Evolutionary conservation across 306 rosid species (phyloP), one percentile per base, ranked within the genome.

Genomic region (Ormosia emarginata): DNA sequence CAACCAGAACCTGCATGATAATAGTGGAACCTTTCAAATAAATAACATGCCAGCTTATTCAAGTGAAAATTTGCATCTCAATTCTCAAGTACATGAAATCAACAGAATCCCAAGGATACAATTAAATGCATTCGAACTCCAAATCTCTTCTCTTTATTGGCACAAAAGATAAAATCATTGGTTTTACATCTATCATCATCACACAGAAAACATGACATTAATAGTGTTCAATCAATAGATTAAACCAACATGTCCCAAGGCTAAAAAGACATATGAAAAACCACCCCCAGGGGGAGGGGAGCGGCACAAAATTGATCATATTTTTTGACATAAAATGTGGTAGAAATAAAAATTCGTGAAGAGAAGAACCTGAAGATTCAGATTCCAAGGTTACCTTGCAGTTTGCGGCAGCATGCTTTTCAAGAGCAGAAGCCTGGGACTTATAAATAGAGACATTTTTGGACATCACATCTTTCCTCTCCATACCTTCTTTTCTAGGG

Each of bases 401-500:
- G 89, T 96, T 92, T 29, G 97, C 89, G 82, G 98, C 95, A 46
- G 97, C 98, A 63, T 96, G 92, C 86, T 94, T 83, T 75, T 96
- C 97, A 61, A 96, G 94, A 33, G 98, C 98, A 68, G 98, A 94
- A 82, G 99, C 99, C 81, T 96, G 99, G 29, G 98, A 90, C 91
- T 91, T 96, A 67, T 96, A 96, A 65, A 96, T 96, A 12, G 98
- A 90, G 47, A 96, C 98, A 67, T 96, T 96, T 85, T 93, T 94
- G 1, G 98, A 67, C 99, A 96, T 96, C 79, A 96, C 98, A 49
- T 96, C 98, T 79, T 96, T 96, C 82, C 99, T 92, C 77, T 94
- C 99, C 98, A 96, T 96, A 61, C 99, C 97, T 86, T 96, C 99
- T 73, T 96, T 96, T 83, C 99, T 94, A 2, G 99, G 98, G 89